Evolutionary conservation across 768 basidiomycete species (phyloP).

Genomic region (Pleurotus eryngii): DNA sequence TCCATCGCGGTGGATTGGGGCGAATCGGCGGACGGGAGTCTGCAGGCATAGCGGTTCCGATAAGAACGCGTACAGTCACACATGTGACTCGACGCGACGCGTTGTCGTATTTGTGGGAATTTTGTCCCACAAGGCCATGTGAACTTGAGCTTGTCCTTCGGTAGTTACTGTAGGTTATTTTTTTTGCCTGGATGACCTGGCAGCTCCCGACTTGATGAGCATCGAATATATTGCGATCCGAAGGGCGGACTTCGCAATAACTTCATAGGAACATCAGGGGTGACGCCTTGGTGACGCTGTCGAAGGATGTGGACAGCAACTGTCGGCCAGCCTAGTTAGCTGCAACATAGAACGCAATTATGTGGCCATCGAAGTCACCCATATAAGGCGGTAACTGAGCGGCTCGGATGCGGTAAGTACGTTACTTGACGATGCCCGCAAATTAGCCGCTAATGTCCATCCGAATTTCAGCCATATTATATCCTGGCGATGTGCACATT

Average conservation of each 20-base stretch:
- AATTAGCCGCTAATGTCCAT: neutral
- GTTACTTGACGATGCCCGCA: neutral
- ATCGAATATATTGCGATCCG: neutral
- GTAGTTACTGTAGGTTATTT: too few relatives aligned
- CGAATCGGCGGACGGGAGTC: slow-evolving; percentile 31
- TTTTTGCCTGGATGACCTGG: neutral
- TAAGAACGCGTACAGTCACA: neutral
- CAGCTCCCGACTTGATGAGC: neutral
- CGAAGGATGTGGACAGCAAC: too few relatives aligned
- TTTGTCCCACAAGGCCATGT: too few relatives aligned
- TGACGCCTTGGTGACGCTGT: too few relatives aligned
- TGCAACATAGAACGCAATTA: too few relatives aligned
- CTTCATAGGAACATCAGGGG: neutral
- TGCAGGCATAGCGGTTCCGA: neutral
- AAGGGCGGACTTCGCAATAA: too few relatives aligned
- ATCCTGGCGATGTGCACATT: neutral
- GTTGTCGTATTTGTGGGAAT: neutral
- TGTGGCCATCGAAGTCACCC: too few relatives aligned
- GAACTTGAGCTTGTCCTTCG: too few relatives aligned
- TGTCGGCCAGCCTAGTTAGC: too few relatives aligned
- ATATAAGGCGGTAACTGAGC: neutral
- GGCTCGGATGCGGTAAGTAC: slow-evolving; percentile 1
- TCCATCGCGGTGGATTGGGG: slow-evolving; percentile 67
- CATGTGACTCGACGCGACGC: neutral
- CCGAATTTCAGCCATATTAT: slow-evolving; percentile 6